phyloP scores from a whole-genome alignment of 495 filamentous ascomycete species.

The Bryoglossum gracile region DNA sequence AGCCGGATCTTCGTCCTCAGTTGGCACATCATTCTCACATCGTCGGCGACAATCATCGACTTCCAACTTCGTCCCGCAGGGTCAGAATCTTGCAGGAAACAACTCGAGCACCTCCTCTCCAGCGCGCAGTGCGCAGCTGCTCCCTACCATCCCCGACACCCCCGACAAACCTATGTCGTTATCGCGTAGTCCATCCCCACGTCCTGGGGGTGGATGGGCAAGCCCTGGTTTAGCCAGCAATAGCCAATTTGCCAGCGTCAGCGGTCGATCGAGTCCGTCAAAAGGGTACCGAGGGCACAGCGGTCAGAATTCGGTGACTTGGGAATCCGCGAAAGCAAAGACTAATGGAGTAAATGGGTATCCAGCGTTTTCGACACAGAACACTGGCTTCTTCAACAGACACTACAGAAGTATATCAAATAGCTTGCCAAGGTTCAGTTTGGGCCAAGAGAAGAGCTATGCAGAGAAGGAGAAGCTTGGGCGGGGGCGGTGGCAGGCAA shows the following conservation, averaged over 20 bases:
- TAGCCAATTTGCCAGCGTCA: slow-evolving; percentile 44
- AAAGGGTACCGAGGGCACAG: slow-evolving; percentile 35
- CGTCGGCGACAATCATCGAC: slow-evolving; percentile 24
- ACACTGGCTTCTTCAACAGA: slow-evolving; percentile 74
- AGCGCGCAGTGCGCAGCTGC: slow-evolving; percentile 4
- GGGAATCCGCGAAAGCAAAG: slow-evolving; percentile 72
- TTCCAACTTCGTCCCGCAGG: slow-evolving; percentile 17
- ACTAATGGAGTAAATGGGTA: slow-evolving; percentile 66
- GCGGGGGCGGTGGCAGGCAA: slow-evolving; percentile 28
- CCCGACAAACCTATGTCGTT: slow-evolving; percentile 61
- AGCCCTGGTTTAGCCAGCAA: slow-evolving; percentile 71
- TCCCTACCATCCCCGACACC: slow-evolving; percentile 32
- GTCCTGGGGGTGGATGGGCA: slow-evolving; percentile 76
- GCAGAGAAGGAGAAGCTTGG: slow-evolving; percentile 74
- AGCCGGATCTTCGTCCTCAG: slow-evolving; percentile 19
- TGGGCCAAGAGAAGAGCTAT: slow-evolving; percentile 35
- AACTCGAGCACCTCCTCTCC: neutral
- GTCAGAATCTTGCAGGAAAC: slow-evolving; percentile 5
- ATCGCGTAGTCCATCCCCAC: slow-evolving; percentile 77
- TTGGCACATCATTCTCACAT: slow-evolving; percentile 22
- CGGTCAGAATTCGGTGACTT: slow-evolving; percentile 57
- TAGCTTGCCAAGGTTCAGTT: slow-evolving; percentile 63
- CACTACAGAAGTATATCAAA: slow-evolving; percentile 69
- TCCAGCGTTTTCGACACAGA: slow-evolving; percentile 71
- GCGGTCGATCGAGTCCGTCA: slow-evolving; percentile 61